phyloP scores from a whole-genome alignment of 495 filamentous ascomycete genomes.

The Clohesyomyces aquaticus region DNA sequence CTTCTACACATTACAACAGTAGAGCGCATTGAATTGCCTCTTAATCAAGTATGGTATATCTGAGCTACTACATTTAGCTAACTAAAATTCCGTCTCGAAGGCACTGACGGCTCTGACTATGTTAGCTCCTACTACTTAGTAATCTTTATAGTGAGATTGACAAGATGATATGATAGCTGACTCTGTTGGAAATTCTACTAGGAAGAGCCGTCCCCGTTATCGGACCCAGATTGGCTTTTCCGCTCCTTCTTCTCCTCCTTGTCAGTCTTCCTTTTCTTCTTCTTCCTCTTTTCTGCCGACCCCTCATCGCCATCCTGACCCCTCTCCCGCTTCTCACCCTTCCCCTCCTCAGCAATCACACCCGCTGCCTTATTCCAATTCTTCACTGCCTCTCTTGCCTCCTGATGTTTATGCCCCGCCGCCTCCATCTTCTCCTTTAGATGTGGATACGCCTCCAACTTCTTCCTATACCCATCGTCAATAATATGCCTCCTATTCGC shows the following conservation, averaged over 20 bases:
- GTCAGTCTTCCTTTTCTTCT: neutral
- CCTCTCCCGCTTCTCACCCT: neutral
- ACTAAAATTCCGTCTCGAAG: too few species aligned
- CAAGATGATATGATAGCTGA: too few species aligned
- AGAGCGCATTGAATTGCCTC: too few species aligned
- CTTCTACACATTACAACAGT: too few species aligned
- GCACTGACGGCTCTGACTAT: too few species aligned
- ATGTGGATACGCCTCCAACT: conserved; percentile 1
- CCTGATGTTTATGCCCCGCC: neutral
- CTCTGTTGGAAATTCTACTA: too few species aligned
- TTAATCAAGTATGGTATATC: too few species aligned
- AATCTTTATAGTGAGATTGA: too few species aligned
- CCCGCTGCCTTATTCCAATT: neutral
- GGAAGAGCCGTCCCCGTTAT: too few species aligned
- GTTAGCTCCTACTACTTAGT: too few species aligned
- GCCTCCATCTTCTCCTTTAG: neutral
- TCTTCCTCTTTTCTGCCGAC: conserved; percentile 1
- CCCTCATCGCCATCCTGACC: neutral
- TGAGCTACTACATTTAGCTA: too few species aligned
- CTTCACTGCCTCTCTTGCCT: neutral
- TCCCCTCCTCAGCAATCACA: neutral
- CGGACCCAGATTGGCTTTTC: too few species aligned
- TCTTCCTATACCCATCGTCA: neutral
- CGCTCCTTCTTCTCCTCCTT: neutral
- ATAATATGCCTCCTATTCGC: conserved; percentile 40